Conservation (phyloP, 164 flowering plant species). For the Tinospora cordifolia region DNA sequence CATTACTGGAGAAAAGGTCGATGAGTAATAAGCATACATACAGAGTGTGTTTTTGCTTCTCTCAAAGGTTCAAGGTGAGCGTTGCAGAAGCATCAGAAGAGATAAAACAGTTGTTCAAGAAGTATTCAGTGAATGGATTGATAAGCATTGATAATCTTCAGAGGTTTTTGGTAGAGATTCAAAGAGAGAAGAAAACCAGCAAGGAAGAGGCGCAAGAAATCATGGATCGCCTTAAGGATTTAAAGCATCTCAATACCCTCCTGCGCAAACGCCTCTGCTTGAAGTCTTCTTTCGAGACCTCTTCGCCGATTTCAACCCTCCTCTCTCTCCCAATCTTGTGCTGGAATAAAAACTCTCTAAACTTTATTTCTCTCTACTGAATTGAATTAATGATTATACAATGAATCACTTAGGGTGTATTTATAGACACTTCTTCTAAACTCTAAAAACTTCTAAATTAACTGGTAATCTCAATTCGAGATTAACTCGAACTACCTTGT, state of each 20-base stretch:
- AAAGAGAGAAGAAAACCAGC: constrained; percentile 46
- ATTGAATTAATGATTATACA: too few relatives aligned
- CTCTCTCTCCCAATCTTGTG: constrained; percentile 19
- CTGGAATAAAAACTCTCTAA: too few relatives aligned
- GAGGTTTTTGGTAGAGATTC: constrained; percentile 56
- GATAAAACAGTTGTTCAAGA: constrained; percentile 45
- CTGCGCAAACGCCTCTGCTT: constrained; percentile 26
- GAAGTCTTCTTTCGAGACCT: constrained; percentile 36
- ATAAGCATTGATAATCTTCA: constrained; percentile 57
- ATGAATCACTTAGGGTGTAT: too few relatives aligned
- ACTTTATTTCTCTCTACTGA: too few relatives aligned
- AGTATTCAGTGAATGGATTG: constrained; percentile 57
- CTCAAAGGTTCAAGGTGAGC: constrained; percentile 48
- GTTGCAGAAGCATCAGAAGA: constrained; percentile 62
- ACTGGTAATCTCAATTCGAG: too few relatives aligned
- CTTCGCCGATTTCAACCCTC: constrained; percentile 28
- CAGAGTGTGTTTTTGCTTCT: constrained; percentile 74
- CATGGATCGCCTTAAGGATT: constrained; percentile 24
- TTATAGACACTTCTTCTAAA: too few relatives aligned
- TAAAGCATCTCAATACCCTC: constrained; percentile 30
- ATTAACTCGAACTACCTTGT: too few relatives aligned
- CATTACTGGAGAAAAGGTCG: not conserved
- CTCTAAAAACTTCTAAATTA: too few relatives aligned
- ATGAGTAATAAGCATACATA: constrained; percentile 42
- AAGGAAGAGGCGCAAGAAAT: constrained; percentile 57